A percentile compares a stretch with the other conserved stretches of the same genome.
These are phyloP conservation scores for Lactifluus volemus DNA, from an alignment of 768 basidiomycete species.

Conservation along the genomic window DNA sequence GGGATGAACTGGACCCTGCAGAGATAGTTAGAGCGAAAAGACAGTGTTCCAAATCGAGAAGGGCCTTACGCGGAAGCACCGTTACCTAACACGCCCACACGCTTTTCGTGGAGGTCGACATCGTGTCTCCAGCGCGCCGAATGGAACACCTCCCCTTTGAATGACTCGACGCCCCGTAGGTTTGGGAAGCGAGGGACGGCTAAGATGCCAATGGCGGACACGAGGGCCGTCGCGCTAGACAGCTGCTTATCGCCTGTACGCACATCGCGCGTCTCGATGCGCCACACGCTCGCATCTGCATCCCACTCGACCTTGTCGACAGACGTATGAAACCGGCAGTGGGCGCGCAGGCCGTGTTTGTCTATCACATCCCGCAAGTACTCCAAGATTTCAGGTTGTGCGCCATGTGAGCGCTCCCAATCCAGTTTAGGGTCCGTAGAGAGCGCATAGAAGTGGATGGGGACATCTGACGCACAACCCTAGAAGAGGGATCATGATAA, in stretches of 20 bases:
- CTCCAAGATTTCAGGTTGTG: constrained; percentile 24
- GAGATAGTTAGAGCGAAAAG: background rate
- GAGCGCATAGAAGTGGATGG: constrained; percentile 21
- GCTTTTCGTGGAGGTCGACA: constrained; percentile 41
- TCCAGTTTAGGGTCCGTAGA: constrained; percentile 24
- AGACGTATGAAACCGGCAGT: constrained; percentile 22
- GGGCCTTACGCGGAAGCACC: constrained; percentile 43
- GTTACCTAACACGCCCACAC: constrained; percentile 53
- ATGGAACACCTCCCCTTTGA: constrained; percentile 47
- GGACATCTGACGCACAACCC: constrained; percentile 24
- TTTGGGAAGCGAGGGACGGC: constrained; percentile 22
- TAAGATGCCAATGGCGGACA: constrained; percentile 26
- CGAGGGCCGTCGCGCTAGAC: constrained; percentile 22
- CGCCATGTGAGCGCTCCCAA: constrained; percentile 22
- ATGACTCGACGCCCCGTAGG: constrained; percentile 27
- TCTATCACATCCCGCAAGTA: constrained; percentile 22
- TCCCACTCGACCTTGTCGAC: constrained; percentile 27
- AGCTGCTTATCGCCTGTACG: constrained; percentile 5
- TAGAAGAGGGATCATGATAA: background rate
- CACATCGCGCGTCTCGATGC: constrained; percentile 21
- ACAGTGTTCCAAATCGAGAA: background rate
- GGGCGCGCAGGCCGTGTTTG: constrained; percentile 18
- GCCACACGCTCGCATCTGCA: constrained; percentile 20
- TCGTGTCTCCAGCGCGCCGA: constrained; percentile 48
- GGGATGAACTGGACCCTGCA: constrained; percentile 40